Conservation (phyloP, 805 yeast genomes). For the Spathaspora arborariae region DNA sequence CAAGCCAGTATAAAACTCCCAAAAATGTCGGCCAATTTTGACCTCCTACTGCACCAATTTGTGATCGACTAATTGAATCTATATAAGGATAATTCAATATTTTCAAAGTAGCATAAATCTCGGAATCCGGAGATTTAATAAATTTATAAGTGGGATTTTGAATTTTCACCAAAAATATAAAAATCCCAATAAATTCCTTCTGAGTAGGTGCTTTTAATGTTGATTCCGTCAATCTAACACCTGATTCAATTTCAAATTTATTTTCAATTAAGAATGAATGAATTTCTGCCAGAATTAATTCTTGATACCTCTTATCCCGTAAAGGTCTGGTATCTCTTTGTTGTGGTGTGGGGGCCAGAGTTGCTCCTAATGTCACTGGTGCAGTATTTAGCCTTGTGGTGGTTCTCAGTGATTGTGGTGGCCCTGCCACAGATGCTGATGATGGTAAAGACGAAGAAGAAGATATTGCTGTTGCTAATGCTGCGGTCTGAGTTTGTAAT, state of each 20-base stretch:
- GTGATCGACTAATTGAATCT: constrained; percentile 77
- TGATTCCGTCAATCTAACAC: constrained; percentile 61
- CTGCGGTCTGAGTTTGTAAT: neutral
- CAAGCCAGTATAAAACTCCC: constrained; percentile 82
- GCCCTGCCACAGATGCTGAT: neutral
- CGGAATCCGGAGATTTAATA: constrained; percentile 60
- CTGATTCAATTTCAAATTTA: constrained; percentile 72
- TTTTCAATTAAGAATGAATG: constrained; percentile 58
- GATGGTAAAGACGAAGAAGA: neutral
- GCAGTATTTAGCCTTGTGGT: neutral
- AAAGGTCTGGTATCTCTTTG: constrained; percentile 71
- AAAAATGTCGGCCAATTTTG: constrained; percentile 80
- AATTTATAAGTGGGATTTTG: constrained; percentile 79
- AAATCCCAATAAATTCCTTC: constrained; percentile 73
- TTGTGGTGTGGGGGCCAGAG: neutral
- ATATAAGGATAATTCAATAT: constrained; percentile 73
- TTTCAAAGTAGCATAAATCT: constrained; percentile 65
- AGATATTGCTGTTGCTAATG: neutral
- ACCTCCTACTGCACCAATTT: constrained; percentile 88
- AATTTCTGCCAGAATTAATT: constrained; percentile 61
- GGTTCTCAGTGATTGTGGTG: neutral
- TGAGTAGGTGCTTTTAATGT: constrained; percentile 79
- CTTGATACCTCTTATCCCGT: constrained; percentile 67
- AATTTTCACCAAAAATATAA: constrained; percentile 73
- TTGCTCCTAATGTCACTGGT: neutral